Evolutionary conservation across 306 rosid species (phyloP).

Genomic region (Betula pendula): DNA sequence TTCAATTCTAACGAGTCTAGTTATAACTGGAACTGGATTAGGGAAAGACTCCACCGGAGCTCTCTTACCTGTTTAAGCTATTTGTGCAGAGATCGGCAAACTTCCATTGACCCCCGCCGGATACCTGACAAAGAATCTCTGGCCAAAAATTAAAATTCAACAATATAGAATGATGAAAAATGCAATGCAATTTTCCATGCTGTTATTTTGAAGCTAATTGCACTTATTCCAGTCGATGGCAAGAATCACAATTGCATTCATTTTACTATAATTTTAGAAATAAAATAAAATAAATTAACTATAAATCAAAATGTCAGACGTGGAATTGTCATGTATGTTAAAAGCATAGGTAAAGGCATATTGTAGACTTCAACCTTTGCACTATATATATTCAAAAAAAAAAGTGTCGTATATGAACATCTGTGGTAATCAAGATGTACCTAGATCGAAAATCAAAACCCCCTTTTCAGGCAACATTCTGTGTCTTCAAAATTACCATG

Average conservation of each 20-base stretch:
- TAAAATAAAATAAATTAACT: not conserved
- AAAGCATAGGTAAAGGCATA: not conserved
- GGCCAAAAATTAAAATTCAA: not conserved
- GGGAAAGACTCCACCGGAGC: too few species aligned
- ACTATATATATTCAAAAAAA: not conserved
- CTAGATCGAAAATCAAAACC: conserved; percentile 22
- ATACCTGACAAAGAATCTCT: not conserved
- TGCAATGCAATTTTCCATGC: not conserved
- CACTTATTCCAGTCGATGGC: too few species aligned
- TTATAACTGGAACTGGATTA: too few species aligned
- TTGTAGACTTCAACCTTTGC: not conserved
- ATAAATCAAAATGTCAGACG: not conserved
- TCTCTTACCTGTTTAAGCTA: too few species aligned
- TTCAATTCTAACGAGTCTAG: too few species aligned
- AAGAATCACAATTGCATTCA: not conserved
- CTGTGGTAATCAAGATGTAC: conserved; percentile 20
- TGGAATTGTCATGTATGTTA: too few species aligned
- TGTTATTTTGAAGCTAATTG: too few species aligned
- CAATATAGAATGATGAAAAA: too few species aligned
- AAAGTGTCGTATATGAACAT: conserved; percentile 15
- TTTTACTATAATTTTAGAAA: not conserved
- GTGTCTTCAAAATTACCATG: conserved; percentile 9
- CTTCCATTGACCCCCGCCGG: not conserved
- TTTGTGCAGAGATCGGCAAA: not conserved
- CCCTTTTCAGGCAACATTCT: conserved; percentile 21